A percentile compares a stretch with the other conserved stretches of the same genome.
Conservation (phyloP, 306 rosid species). For the Sechiopsis laciniata region DNA sequence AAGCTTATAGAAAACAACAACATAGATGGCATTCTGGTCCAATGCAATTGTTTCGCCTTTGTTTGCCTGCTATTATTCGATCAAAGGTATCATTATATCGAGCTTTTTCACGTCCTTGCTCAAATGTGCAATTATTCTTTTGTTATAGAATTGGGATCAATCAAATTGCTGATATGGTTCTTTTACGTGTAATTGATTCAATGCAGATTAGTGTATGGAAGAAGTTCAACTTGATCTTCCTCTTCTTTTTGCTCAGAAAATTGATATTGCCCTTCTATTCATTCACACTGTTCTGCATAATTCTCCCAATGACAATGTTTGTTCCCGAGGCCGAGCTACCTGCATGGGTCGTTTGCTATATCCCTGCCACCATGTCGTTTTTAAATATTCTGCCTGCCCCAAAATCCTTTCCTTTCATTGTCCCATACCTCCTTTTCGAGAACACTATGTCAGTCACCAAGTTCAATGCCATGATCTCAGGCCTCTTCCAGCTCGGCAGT, state of each 20-base stretch:
- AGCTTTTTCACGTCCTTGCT: background rate
- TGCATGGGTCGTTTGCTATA: conserved; percentile 82
- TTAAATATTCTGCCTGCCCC: conserved; percentile 89
- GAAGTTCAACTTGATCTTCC: conserved; percentile 83
- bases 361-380: conserved; percentile 83
- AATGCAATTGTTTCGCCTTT: conserved; percentile 90
- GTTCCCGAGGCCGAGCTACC: conserved; percentile 82
- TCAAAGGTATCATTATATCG: conserved; percentile 44
- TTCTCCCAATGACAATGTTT: conserved; percentile 94
- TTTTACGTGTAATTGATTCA: conserved; percentile 16
- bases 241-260: conserved; percentile 79
- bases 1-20: conserved; percentile 88
- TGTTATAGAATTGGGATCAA: background rate
- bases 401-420: conserved; percentile 84
- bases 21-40: conserved; percentile 98
- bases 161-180: conserved; percentile 27
- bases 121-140: background rate
- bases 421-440: conserved; percentile 90
- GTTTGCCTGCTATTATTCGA: conserved; percentile 56
- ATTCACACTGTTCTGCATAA: conserved; percentile 79
- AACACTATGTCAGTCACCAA: conserved; percentile 92
- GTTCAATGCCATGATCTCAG: conserved; percentile 91
- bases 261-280: conserved; percentile 84
- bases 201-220: conserved; percentile 56
- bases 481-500: conserved; percentile 82